Evolutionary conservation across 2,329 filamentous ascomycete species (phyloP).

Genomic region (Monilinia vaccinii-corymbosi): DNA sequence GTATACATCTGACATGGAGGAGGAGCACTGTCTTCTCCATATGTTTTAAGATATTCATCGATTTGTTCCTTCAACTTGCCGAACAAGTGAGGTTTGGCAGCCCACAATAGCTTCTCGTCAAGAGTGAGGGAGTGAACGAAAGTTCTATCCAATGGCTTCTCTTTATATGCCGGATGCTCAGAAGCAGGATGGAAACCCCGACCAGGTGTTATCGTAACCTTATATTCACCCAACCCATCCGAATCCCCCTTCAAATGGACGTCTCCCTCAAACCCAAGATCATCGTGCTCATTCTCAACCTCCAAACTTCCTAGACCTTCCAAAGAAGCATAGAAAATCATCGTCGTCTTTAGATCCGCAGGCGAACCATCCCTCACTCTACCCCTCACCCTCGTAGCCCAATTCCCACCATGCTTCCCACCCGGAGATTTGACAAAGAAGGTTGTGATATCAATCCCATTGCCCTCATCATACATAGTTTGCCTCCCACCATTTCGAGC

Average conservation of each 20-base stretch:
- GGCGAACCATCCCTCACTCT: slow-evolving; percentile 61
- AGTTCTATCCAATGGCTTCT: slow-evolving; percentile 67
- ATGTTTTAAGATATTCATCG: slow-evolving; percentile 48
- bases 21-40: slow-evolving; percentile 57
- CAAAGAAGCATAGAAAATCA: slow-evolving; percentile 75
- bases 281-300: slow-evolving; percentile 45
- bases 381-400: slow-evolving; percentile 84
- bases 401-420: slow-evolving; percentile 77
- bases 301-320: slow-evolving; percentile 66
- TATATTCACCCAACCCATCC: slow-evolving; percentile 67
- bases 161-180: slow-evolving; percentile 55
- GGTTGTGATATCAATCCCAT: slow-evolving; percentile 83
- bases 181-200: slow-evolving; percentile 51
- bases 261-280: slow-evolving; percentile 45
- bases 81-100: slow-evolving; percentile 64
- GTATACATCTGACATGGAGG: slow-evolving; percentile 83
- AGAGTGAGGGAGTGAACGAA: slow-evolving; percentile 63
- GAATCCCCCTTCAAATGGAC: slow-evolving; percentile 65
- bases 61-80: slow-evolving; percentile 54
- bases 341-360: slow-evolving; percentile 58
- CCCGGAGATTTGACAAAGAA: slow-evolving; percentile 90
- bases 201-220: slow-evolving; percentile 66
- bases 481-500: slow-evolving; percentile 78
- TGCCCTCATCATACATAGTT: slow-evolving; percentile 81
- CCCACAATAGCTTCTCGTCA: slow-evolving; percentile 67